Evolutionary conservation across 352 stramenopile genomes (phyloP), one percentile per base, ranked within the genome.

Genomic region (Halophytophthora polymorphica): DNA sequence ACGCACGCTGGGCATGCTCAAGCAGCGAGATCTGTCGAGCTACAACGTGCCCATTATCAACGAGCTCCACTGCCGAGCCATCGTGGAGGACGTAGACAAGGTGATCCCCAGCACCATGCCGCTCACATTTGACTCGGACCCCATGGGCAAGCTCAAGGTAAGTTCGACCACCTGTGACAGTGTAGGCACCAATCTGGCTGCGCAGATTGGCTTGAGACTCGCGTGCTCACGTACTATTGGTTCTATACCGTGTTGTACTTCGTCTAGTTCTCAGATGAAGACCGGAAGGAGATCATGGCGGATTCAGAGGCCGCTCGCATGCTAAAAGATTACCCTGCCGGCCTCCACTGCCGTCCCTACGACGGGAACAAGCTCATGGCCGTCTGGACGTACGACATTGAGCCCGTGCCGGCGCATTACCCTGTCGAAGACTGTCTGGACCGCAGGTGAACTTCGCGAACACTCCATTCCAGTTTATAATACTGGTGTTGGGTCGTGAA

Each of bases 341-440:
- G 80, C 38, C 63, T 91, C 36, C 80, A 91, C 49, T 77, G 86
- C 11, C 77, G 80, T 15, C 80, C 77, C 36, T 91, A 86, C 49
- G 50, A 69, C 22, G 56, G 68, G 15, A 54, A 64, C 37, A 86
- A 86, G 43, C 73, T 86, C 64, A 86, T 91, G 77, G 68, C 60
- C 11, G 76, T 91, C 14, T 91, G 80, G 80, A 88, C 80, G 21
- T 91, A 86, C 53, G 80, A 88, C 47, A 83, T 81, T 13, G 71
- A 88, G 19, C 58, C 75, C 12, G 80, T 88, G 28, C 47, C 67
- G 7, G 61, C 69, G 0, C 64, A 81, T 28, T 91, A 89, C 43
- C 80, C 80, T 0, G 66, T 91, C 25, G 71, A 88, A 58, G 74
- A 85, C 21, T 53, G 75, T 1, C 43, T 91, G 6, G 77, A 91